These are phyloP conservation scores for Jimgerdemannia flammicorona DNA, from an alignment of 192 early-diverging fungal genomes.

Conservation along the genomic window DNA sequence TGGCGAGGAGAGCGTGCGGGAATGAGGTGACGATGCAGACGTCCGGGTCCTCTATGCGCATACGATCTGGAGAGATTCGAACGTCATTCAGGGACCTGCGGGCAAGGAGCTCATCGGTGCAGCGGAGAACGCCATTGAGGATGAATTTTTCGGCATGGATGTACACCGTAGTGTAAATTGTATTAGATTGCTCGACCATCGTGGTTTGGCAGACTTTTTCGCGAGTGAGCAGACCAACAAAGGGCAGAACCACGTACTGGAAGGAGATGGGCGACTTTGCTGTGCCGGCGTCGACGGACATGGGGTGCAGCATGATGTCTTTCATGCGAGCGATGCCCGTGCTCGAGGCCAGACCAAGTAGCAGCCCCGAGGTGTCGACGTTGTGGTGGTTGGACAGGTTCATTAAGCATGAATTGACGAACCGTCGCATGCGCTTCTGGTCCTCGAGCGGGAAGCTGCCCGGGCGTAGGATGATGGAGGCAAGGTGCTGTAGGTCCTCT, in stretches of 20 bases:
- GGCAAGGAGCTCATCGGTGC: constrained; percentile 20
- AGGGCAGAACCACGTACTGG: constrained; percentile 32
- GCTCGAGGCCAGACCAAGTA: not conserved
- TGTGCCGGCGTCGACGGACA: not conserved
- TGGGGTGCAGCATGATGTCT: not conserved
- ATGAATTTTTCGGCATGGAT: constrained; percentile 13
- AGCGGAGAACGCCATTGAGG: constrained; percentile 20
- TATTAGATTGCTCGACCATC: constrained; percentile 21
- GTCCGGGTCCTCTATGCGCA: constrained; percentile 3
- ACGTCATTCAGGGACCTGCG: constrained; percentile 20
- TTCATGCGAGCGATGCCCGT: not conserved
- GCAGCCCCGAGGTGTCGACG: not conserved
- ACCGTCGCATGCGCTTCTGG: not conserved
- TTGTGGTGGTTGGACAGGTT: not conserved
- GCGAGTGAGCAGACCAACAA: constrained; percentile 36
- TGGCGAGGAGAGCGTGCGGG: constrained; percentile 22
- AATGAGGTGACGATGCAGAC: constrained; percentile 10
- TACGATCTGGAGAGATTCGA: not conserved
- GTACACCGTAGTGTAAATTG: constrained; percentile 31
- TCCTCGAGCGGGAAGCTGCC: not conserved
- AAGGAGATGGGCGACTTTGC: constrained; percentile 7
- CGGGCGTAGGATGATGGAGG: not conserved
- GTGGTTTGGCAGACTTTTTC: constrained; percentile 25
- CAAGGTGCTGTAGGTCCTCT: not conserved
- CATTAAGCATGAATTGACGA: not conserved